Conservation (phyloP, 2,329 filamentous ascomycete species). For the Graphium sp. region DNA sequence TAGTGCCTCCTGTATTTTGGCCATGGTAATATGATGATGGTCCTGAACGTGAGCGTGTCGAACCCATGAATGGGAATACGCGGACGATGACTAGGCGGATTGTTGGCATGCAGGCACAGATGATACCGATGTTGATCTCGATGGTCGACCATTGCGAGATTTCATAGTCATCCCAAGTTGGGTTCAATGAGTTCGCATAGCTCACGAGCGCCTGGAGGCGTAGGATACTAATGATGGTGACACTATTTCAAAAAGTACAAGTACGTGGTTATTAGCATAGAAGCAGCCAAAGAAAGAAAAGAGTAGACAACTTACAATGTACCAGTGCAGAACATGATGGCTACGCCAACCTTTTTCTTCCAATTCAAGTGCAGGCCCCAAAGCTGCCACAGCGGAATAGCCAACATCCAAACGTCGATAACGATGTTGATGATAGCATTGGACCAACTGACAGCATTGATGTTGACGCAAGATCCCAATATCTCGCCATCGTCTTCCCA, state of each 20-base stretch:
- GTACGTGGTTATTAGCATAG: constrained; percentile 4
- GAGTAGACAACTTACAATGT: constrained; percentile 13
- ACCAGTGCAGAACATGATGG: constrained; percentile 26
- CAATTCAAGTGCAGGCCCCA: constrained; percentile 17
- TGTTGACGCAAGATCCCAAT: constrained; percentile 23
- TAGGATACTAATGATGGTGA: constrained; percentile 14
- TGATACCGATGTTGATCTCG: constrained; percentile 15
- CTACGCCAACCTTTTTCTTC: constrained; percentile 24
- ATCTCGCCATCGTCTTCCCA: constrained; percentile 32
- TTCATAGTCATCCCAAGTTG: constrained; percentile 12
- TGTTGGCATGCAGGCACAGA: constrained; percentile 15
- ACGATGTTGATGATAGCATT: constrained; percentile 28
- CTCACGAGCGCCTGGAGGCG: constrained; percentile 12
- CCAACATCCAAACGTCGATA: constrained; percentile 28
- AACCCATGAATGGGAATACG: constrained; percentile 16
- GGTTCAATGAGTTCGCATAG: constrained; percentile 12
- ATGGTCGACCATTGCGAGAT: constrained; percentile 13
- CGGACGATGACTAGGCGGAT: constrained; percentile 12
- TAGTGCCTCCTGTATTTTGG: too few relatives aligned
- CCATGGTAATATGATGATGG: too few relatives aligned
- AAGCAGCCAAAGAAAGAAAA: background rate
- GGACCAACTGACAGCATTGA: constrained; percentile 25
- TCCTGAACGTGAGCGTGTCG: too few relatives aligned
- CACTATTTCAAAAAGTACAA: constrained; percentile 6
- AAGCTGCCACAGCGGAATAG: constrained; percentile 24